phyloP scores from a whole-genome alignment of 2,329 filamentous ascomycete species.

The Aspergillus felis region DNA sequence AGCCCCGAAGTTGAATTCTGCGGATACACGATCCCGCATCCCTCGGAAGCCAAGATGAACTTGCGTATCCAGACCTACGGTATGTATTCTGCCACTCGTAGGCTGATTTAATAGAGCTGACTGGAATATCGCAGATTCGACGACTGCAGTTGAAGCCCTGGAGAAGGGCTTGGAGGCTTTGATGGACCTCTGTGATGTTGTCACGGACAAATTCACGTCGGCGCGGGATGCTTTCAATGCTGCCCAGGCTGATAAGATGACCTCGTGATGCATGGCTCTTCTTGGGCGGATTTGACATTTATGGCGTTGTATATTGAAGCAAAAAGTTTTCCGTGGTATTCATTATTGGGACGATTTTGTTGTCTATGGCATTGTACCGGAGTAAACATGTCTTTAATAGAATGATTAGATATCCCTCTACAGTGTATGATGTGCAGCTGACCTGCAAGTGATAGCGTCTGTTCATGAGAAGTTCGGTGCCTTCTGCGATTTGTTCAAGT shows the following conservation, averaged over 20 bases:
- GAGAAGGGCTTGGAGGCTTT: constrained; percentile 87
- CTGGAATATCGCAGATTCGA: constrained; percentile 58
- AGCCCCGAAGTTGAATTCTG: constrained; percentile 97
- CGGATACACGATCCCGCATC: constrained; percentile 95
- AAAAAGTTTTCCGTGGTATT: constrained; percentile 3
- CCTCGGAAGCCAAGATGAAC: constrained; percentile 95
- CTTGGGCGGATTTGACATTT: constrained; percentile 11
- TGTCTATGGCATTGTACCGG: not conserved
- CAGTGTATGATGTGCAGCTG: not conserved
- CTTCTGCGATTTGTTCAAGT: not conserved
- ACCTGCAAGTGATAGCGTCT: not conserved
- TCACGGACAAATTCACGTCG: constrained; percentile 80
- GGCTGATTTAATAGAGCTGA: not conserved
- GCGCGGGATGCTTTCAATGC: constrained; percentile 61
- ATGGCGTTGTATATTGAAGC: not conserved
- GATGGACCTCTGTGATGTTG: constrained; percentile 87
- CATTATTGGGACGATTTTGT: constrained; percentile 3
- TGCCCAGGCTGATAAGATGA: constrained; percentile 32
- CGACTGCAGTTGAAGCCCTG: constrained; percentile 76
- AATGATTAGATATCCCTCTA: not conserved
- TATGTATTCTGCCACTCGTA: constrained; percentile 42
- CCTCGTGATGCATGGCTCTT: constrained; percentile 19
- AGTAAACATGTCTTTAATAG: not conserved
- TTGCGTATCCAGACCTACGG: constrained; percentile 95
- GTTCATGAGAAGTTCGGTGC: not conserved